Evolutionary conservation across 441 rosid genomes (phyloP), one percentile per base, ranked within the genome.

Genomic region (Erodium trifolium): DNA sequence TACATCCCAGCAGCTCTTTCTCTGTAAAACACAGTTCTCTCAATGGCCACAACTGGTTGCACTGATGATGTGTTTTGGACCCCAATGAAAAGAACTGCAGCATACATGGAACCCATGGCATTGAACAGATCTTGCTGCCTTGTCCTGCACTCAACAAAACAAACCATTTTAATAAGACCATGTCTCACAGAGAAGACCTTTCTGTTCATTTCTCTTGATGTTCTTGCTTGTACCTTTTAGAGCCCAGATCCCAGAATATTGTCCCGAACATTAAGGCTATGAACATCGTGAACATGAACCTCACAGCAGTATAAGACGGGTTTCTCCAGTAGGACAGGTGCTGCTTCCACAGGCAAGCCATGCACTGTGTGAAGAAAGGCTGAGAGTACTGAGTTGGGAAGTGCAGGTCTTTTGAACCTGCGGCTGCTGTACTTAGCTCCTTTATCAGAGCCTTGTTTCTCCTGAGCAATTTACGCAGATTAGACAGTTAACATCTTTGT

Each of bases 271-370:
- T 31, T 31, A 31, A 31, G 34, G 85, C 96, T 10, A 82, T 83
- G 76, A 81, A 67, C 10, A 79, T 73, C 11, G 96, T 86, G 74
- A 90, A 90, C 67, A 87, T 74, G 57, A 92, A 76, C 67, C 92
- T 84, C 2, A 88, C 87, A 4, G 97, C 96, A 0, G 87, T 88
- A 78, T 92, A 92, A 11, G 83, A 78, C 0, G 96, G 88, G 78
- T 92, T 92, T n/a, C 88, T 85, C 94, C 96, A 92, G 68, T 92
- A 92, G 4, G 98, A 92, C 85, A 75, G 81, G 55, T 74, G 81
- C 68, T 90, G 96, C 75, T 87, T 90, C 98, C 98, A 92, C 14
- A 87, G 79, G 73, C 96, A 92, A 77, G 95, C 95, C 67, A 66
- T 55, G 37, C 84, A 87, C 51, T 90, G 98, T n/a, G 78, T 76